Percentiles rank a stretch among this genome's conserved stretches.
These are phyloP conservation scores for Cytospora piceicola DNA, from an alignment of 2,329 filamentous ascomycete genomes.

Conservation along the genomic window DNA sequence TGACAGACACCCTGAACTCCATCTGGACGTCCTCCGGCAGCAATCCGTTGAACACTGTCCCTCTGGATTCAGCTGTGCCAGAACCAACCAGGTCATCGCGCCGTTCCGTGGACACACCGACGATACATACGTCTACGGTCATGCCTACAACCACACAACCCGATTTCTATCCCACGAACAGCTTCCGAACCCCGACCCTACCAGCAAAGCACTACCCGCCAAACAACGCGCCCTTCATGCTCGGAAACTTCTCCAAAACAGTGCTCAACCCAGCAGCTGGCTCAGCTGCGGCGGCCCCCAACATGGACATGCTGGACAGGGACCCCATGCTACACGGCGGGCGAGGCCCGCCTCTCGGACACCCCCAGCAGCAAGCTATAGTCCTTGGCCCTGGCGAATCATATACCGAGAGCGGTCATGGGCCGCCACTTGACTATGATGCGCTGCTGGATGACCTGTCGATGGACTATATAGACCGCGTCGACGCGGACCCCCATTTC, in stretches of 20 bases:
- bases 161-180: constrained; percentile 17
- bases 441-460: constrained; percentile 57
- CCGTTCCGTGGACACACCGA: constrained; percentile 7
- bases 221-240: constrained; percentile 21
- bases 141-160: constrained; percentile 15
- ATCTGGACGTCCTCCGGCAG: constrained; percentile 17
- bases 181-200: constrained; percentile 21
- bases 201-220: constrained; percentile 17
- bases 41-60: constrained; percentile 15
- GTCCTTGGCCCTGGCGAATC: constrained; percentile 20
- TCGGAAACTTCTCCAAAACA: constrained; percentile 18
- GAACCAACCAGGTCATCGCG: constrained; percentile 12
- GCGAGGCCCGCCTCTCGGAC: constrained; percentile 9
- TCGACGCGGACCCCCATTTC: constrained; percentile 63
- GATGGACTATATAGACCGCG: constrained; percentile 52
- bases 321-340: constrained; percentile 22
- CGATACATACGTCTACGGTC: constrained; percentile 13
- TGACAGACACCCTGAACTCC: constrained; percentile 24
- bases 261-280: constrained; percentile 4
- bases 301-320: constrained; percentile 18
- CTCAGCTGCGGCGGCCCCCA: constrained; percentile 4
- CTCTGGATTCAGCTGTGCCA: constrained; percentile 7
- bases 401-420: constrained; percentile 34
- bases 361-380: constrained; percentile 13
- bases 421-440: constrained; percentile 50